Conservation (phyloP, 331 rosid species). For the Malus hybrid region DNA sequence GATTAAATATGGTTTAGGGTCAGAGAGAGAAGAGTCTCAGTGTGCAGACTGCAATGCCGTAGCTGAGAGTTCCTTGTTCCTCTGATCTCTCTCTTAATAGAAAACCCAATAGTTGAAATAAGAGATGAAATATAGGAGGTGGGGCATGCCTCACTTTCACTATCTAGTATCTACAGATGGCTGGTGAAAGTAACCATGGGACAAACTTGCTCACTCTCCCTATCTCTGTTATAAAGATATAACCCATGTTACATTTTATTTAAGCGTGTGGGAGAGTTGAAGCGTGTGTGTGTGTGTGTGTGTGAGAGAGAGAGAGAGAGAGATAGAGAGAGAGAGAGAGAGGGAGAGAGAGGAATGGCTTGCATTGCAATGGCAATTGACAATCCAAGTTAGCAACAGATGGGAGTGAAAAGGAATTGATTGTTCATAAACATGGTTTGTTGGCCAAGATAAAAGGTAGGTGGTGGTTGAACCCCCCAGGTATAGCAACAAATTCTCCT, state of each 20-base stretch:
- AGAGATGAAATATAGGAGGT: background rate
- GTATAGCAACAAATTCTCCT: slow-evolving; percentile 17
- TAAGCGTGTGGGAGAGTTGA: slow-evolving; percentile 14
- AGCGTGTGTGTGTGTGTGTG: background rate
- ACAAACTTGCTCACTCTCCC: slow-evolving; percentile 4
- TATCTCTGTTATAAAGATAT: background rate
- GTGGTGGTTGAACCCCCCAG: slow-evolving; percentile 54
- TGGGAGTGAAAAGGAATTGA: slow-evolving; percentile 30
- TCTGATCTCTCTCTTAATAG: background rate
- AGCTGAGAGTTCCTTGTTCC: background rate
- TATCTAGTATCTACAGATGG: background rate
- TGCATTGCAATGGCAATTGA: background rate
- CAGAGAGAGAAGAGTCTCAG: background rate
- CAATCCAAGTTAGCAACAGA: slow-evolving; percentile 15
- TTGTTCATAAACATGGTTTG: slow-evolving; percentile 44
- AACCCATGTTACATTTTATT: slow-evolving; percentile 10
- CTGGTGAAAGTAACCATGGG: slow-evolving; percentile 12
- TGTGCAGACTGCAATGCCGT: background rate
- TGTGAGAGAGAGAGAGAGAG: background rate
- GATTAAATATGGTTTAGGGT: background rate
- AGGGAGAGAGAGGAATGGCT: background rate
- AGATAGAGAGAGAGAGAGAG: slow-evolving; percentile 5
- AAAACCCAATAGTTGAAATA: background rate
- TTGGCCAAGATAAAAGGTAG: slow-evolving; percentile 36
- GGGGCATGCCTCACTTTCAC: background rate